Conservation (phyloP, 2,329 filamentous ascomycete species). For the Hymenoscyphus fructigenus region DNA sequence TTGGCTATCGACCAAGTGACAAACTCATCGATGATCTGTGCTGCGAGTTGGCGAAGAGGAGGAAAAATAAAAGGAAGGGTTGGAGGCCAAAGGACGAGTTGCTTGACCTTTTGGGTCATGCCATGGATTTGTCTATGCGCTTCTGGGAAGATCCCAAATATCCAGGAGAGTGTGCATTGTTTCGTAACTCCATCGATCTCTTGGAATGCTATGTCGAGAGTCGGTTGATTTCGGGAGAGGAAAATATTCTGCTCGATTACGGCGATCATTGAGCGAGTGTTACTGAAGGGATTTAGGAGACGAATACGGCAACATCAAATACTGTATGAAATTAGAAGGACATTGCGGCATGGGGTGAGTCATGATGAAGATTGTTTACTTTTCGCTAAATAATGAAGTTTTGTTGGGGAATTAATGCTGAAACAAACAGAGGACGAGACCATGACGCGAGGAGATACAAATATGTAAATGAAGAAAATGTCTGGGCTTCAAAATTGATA, state of each 20-base stretch:
- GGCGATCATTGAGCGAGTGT: neutral
- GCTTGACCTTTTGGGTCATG: neutral
- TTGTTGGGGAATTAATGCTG: too few relatives aligned
- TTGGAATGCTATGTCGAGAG: neutral
- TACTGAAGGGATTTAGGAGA: too few relatives aligned
- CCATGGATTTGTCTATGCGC: neutral
- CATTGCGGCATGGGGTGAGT: too few relatives aligned
- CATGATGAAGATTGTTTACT: too few relatives aligned
- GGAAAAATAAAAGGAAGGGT: neutral
- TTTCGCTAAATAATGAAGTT: too few relatives aligned
- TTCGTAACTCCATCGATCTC: neutral
- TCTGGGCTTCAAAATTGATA: too few relatives aligned
- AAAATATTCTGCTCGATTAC: neutral
- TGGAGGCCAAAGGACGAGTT: neutral
- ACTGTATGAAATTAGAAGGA: too few relatives aligned
- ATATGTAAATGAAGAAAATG: too few relatives aligned
- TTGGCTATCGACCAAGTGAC: neutral
- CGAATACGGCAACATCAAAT: too few relatives aligned
- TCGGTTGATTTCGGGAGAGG: neutral
- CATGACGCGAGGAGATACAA: too few relatives aligned
- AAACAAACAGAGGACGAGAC: too few relatives aligned
- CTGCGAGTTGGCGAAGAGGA: neutral
- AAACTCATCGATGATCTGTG: neutral
- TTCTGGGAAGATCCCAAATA: neutral
- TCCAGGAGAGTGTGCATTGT: neutral